phyloP scores from a whole-genome alignment of 495 filamentous ascomycete genomes.

The Collariella sp. region DNA sequence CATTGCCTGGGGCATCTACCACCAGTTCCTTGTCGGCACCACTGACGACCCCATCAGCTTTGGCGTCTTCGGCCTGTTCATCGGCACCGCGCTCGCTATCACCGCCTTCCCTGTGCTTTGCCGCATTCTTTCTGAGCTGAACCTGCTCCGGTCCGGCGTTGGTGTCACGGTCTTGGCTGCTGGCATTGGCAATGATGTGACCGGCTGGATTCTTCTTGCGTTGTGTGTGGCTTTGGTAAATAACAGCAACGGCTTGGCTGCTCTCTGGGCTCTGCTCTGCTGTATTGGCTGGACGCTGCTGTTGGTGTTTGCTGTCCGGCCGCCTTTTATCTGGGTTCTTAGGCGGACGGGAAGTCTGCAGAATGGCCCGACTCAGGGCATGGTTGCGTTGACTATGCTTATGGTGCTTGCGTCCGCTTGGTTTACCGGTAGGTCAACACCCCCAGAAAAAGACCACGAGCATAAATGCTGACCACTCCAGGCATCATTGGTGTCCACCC shows the following conservation, averaged over 20 bases:
- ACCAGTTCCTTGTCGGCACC: constrained; percentile 63
- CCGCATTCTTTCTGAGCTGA: constrained; percentile 87
- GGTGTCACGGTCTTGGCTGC: constrained; percentile 88
- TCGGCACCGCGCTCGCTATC: constrained; percentile 91
- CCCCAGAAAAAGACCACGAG: not conserved
- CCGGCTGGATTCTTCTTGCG: constrained; percentile 86
- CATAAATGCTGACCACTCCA: constrained; percentile 18
- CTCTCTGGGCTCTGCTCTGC: constrained; percentile 76
- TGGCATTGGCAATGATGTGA: constrained; percentile 90
- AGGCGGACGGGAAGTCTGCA: constrained; percentile 67
- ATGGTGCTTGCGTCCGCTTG: constrained; percentile 77
- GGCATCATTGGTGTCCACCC: constrained; percentile 79
- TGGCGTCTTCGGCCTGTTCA: constrained; percentile 81
- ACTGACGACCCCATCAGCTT: constrained; percentile 50
- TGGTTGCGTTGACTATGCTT: constrained; percentile 75
- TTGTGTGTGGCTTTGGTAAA: constrained; percentile 94
- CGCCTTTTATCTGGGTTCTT: constrained; percentile 68
- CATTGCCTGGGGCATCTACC: constrained; percentile 79
- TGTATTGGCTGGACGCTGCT: constrained; percentile 70
- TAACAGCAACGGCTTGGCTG: constrained; percentile 71
- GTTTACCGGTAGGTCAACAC: constrained; percentile 58
- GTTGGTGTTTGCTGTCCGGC: constrained; percentile 65
- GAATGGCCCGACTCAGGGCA: constrained; percentile 82
- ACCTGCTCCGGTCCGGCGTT: constrained; percentile 74
- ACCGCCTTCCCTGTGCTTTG: constrained; percentile 95